Evolutionary conservation across 805 yeast species (phyloP), one percentile per base, ranked within the genome.

Genomic region (Lipomyces chichibuensis): DNA sequence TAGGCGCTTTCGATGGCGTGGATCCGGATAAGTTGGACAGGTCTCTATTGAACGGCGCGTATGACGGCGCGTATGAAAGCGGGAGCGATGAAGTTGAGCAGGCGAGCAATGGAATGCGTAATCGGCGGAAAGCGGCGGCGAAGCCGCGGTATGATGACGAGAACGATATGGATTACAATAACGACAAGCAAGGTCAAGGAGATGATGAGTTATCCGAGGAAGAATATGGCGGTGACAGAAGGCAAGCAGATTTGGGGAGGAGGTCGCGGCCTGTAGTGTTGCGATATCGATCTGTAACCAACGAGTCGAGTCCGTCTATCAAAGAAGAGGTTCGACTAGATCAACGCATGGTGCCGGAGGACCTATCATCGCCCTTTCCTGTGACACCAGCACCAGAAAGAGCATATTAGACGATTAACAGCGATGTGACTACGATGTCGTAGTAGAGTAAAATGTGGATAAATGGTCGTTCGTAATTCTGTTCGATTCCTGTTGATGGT

Each of bases 71-170:
- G 9, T 65, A 43, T 7, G 59, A 57, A 13, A 33, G 39, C 20
- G 57, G 32, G 7, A 51, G 35, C 11, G 66, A 54, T n/a, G 57
- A 53, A 49, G 62, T 32, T 46, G 59, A 55, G 17, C 66, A 61
- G 33, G 57, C n/a, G 37, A 27, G 20, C 35, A 35, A 29, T 54
- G 58, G 23, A 49, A 57, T 25, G 55, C 37, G 7, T 54, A 58
- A 56, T 37, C 49, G 25, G 64, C 33, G 35, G 27, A 61, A 51
- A n/a, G 57, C 62, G 33, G 43, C 52, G 62, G 43, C 14, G 61
- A 65, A 27, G 56, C 14, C 46, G 23, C 27, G 17, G 55, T 52
- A 51, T 23, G 35, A 64, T 13, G 67, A 60, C 13, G 60, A 35
- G 35, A 59, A 51, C 49, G 57, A 64, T 13, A 54, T 20, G 17